Percentiles rank a stretch among this genome's conserved stretches.
These are phyloP conservation scores for Yamadazyma mexicana DNA, from an alignment of 1,139 yeast genomes.

Conservation along the genomic window DNA sequence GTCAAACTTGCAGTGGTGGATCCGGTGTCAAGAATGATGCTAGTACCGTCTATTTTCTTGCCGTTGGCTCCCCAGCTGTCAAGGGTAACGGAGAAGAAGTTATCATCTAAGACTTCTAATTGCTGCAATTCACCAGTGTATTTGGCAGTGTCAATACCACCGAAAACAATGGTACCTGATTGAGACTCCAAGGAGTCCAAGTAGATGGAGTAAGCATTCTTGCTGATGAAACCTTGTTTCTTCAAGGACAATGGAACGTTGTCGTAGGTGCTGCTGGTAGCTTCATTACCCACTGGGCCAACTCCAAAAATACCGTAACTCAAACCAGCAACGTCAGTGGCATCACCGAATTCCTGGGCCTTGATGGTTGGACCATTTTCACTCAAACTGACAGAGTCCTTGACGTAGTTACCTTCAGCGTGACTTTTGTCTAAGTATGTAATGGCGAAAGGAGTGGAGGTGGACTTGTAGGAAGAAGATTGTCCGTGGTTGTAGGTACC, in stretches of 20 bases:
- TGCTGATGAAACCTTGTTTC: conserved; percentile 25
- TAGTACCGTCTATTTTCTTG: conserved; percentile 18
- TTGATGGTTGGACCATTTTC: conserved; percentile 9
- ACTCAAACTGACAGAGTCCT: conserved; percentile 33
- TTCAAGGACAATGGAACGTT: conserved; percentile 30
- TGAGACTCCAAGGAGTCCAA: conserved; percentile 22
- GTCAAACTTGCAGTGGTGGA: conserved; percentile 31
- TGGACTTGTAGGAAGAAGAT: conserved; percentile 28
- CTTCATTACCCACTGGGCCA: conserved; percentile 9
- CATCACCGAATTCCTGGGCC: conserved; percentile 9
- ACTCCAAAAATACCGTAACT: conserved; percentile 51
- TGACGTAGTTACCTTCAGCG: conserved; percentile 63
- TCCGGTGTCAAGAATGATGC: conserved; percentile 28
- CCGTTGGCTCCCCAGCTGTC: conserved; percentile 17
- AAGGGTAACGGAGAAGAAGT: conserved; percentile 15
- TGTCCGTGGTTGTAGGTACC: conserved; percentile 7
- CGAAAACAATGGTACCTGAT: conserved; percentile 46
- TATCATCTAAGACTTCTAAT: background rate
- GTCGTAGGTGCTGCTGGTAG: conserved; percentile 17
- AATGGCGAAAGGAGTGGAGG: conserved; percentile 39
- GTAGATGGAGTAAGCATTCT: conserved; percentile 35
- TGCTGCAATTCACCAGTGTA: conserved; percentile 36
- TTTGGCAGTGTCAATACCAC: conserved; percentile 53
- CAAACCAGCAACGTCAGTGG: conserved; percentile 4
- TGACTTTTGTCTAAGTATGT: conserved; percentile 59